A percentile compares a stretch with the other conserved stretches of the same genome.
Evolutionary conservation across 805 yeast genomes (phyloP).

Genomic region (Pichia manshurica): DNA sequence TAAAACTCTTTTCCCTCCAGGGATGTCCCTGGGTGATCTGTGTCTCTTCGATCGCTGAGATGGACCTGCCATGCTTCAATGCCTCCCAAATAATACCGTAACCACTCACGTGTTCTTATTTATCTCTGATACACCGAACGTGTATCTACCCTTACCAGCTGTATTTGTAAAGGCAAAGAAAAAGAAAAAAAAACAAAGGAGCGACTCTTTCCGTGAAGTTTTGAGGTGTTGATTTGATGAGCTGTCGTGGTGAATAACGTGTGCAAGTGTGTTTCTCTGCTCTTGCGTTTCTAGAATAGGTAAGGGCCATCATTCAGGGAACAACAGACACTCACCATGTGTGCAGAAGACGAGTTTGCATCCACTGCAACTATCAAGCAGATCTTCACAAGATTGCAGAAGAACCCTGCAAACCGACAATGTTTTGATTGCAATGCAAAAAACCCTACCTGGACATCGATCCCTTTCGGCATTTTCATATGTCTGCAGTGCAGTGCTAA

Average conservation of each 20-base stretch:
- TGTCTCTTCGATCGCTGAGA: not conserved
- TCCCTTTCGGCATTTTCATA: conserved; percentile 87
- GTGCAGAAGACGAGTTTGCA: conserved; percentile 39
- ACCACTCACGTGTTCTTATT: no score
- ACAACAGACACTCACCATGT: not conserved
- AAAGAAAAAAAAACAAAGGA: no score
- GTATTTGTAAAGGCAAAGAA: no score
- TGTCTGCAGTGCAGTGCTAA: conserved; percentile 95
- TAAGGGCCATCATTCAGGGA: no score
- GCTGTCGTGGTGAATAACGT: no score
- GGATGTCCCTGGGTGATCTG: not conserved
- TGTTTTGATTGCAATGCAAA: conserved; percentile 94
- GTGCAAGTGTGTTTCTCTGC: not conserved
- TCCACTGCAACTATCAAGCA: conserved; percentile 62
- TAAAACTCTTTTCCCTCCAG: not conserved
- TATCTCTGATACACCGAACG: no score
- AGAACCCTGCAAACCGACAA: conserved; percentile 64
- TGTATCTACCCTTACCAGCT: no score
- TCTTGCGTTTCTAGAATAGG: not conserved
- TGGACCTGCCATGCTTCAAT: no score
- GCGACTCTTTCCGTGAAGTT: no score
- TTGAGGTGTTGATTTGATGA: no score
- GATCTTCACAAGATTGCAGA: conserved; percentile 57
- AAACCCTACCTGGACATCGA: conserved; percentile 98
- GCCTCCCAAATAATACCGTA: no score